Evolutionary conservation across 768 basidiomycete genomes (phyloP).

Genomic region (Suillus paluster): DNA sequence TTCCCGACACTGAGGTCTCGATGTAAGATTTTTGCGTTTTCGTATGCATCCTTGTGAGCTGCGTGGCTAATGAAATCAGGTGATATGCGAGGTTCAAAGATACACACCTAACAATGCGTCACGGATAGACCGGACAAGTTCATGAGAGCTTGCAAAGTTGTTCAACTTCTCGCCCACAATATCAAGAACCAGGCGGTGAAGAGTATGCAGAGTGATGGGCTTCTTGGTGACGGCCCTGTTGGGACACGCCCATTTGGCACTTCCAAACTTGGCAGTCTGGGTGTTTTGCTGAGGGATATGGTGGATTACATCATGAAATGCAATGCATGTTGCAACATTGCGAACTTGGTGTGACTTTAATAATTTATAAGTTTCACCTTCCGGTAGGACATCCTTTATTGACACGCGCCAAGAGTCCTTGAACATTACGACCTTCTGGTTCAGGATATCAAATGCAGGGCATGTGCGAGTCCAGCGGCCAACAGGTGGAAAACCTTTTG

Average conservation of each 20-base stretch:
- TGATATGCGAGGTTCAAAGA: background rate
- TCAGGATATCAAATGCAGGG: background rate
- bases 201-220: background rate
- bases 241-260: background rate
- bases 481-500: too few relatives aligned
- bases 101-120: constrained; percentile 18
- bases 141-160: background rate
- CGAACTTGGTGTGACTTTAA: constrained; percentile 23
- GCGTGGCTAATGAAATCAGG: background rate
- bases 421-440: constrained; percentile 24
- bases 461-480: background rate
- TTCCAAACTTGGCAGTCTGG: constrained; percentile 3
- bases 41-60: constrained; percentile 2
- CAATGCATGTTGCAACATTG: constrained; percentile 24
- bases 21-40: constrained; percentile 2
- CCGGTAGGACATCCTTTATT: constrained; percentile 17
- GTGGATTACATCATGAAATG: constrained; percentile 2
- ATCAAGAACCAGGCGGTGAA: constrained; percentile 6
- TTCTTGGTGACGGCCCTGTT: background rate
- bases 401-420: constrained; percentile 37
- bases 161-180: background rate
- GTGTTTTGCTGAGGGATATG: constrained; percentile 2
- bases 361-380: constrained; percentile 21
- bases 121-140: constrained; percentile 16
- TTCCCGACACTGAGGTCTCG: constrained; percentile 7